Evolutionary conservation across 257 asterid genomes (phyloP).

Genomic region (Craterostigma plantagineum): DNA sequence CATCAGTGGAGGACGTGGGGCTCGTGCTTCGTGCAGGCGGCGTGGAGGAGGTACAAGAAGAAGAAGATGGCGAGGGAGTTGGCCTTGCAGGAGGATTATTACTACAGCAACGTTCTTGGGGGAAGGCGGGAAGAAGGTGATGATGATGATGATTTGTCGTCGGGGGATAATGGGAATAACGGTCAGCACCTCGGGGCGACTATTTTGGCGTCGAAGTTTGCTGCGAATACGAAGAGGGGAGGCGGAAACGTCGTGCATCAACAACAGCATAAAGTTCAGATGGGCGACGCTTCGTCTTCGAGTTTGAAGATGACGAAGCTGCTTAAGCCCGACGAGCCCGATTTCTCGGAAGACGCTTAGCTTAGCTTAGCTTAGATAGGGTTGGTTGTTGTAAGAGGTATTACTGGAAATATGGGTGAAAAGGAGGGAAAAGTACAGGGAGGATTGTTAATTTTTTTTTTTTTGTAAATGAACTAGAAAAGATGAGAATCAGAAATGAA

Average conservation of each 20-base stretch:
- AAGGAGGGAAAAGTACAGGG: neutral
- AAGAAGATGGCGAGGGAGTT: constrained; percentile 47
- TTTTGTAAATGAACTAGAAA: constrained; percentile 14
- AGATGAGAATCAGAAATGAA: too few species aligned
- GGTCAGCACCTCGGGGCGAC: constrained; percentile 58
- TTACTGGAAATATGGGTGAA: neutral
- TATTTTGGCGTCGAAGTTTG: constrained; percentile 57
- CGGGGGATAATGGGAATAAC: constrained; percentile 17
- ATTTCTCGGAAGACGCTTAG: constrained; percentile 46
- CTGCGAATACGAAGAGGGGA: constrained; percentile 58
- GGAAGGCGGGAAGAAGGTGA: constrained; percentile 6
- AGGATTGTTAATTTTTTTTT: neutral
- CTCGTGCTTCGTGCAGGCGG: constrained; percentile 56
- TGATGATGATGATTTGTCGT: constrained; percentile 4
- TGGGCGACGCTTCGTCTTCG: constrained; percentile 31
- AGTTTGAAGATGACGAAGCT: constrained; percentile 71
- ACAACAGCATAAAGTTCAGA: constrained; percentile 16
- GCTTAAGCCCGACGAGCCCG: constrained; percentile 80
- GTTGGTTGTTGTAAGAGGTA: constrained; percentile 1
- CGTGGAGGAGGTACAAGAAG: constrained; percentile 61
- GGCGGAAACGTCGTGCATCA: neutral
- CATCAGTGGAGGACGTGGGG: constrained; percentile 98
- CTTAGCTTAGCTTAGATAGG: too few species aligned
- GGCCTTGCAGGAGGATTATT: constrained; percentile 28
- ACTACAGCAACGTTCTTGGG: constrained; percentile 4